These are phyloP conservation scores for Starmerella potacharoeniae DNA, from an alignment of 805 yeast species.

Conservation along the genomic window DNA sequence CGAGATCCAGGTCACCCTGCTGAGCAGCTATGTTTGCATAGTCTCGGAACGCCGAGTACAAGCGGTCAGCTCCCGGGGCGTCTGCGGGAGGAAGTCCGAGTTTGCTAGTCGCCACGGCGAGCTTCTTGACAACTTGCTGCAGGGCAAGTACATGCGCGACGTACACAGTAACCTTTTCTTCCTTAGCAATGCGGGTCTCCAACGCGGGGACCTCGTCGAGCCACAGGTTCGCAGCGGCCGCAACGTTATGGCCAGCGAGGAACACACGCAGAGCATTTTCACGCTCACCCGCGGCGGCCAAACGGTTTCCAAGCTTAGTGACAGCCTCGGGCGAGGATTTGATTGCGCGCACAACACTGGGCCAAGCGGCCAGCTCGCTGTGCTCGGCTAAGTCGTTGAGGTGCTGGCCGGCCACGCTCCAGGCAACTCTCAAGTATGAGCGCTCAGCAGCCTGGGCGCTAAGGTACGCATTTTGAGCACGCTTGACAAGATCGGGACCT, in stretches of 20 bases:
- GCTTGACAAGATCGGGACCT: conserved; percentile 40
- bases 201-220: conserved; percentile 50
- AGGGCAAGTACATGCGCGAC: conserved; percentile 78
- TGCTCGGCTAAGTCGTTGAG: conserved; percentile 63
- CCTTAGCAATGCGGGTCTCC: conserved; percentile 34
- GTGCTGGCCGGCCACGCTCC: conserved; percentile 44
- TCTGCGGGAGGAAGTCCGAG: conserved; percentile 19
- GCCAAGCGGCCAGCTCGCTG: conserved; percentile 74
- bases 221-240: conserved; percentile 75
- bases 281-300: conserved; percentile 44
- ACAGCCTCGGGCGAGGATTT: conserved; percentile 2
- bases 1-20: conserved; percentile 74
- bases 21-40: conserved; percentile 71
- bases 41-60: conserved; percentile 60
- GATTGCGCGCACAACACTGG: conserved; percentile 57
- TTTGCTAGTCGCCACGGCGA: conserved; percentile 48
- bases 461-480: conserved; percentile 65
- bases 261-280: conserved; percentile 67
- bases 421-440: conserved; percentile 62
- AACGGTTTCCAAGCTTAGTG: conserved; percentile 57
- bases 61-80: conserved; percentile 32
- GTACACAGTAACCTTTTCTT: conserved; percentile 44
- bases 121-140: conserved; percentile 71
- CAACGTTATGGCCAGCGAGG: conserved; percentile 70
- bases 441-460: conserved; percentile 40